Evolutionary conservation across 352 stramenopile genomes (phyloP), one percentile per base, ranked within the genome.

Genomic region (Globisporangium ultimum): DNA sequence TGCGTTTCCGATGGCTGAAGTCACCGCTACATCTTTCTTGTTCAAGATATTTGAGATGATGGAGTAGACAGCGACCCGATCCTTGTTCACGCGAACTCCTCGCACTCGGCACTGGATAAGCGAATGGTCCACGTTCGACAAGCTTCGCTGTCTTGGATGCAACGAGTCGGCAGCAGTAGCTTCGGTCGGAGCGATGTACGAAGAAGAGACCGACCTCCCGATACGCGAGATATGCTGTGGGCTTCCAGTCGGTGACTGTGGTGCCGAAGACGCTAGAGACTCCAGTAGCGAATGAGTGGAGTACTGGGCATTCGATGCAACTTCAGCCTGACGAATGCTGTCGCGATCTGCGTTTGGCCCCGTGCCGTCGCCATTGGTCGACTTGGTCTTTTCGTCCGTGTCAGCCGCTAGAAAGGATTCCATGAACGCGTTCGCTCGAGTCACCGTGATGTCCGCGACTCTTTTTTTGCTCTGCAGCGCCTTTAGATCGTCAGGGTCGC

Each of bases 11-110:
- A 63, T 60, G 1, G 54, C 42, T 32, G 46, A 59, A 17, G 5
- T 40, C 1, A 57, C 17, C 4, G 48, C 14, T 17, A 13, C 28
- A 9, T 61, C 48, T 32, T 53, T 58, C 38, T 65, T 28, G 24
- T 5, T 72, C 13, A 70, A 53, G 22, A 85, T 28, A 24, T 57
- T 80, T 1, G 77, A 84, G 52, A 77, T 67, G 55, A 88, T 75
- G 20, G 73, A 80, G 60, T 89, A 89, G 0, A 88, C 42, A 0
- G 80, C 77, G 41, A 88, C 63, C 11, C 74, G 77, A 36, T 76
- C 60, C 49, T 72, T 70, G 47, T 71, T 85, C 24, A 89, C 55
- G 15, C 75, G 77, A 9, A 89, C 77, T 10, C 78, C 68, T 11
- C 74, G 64, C 22, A 89, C 77, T 15, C 73, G 79, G 52, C 69